Percentiles rank a stretch among this genome's conserved stretches.
Evolutionary conservation across 495 filamentous ascomycete species (phyloP).

Genomic region (Amphirosellinia nigrospora): DNA sequence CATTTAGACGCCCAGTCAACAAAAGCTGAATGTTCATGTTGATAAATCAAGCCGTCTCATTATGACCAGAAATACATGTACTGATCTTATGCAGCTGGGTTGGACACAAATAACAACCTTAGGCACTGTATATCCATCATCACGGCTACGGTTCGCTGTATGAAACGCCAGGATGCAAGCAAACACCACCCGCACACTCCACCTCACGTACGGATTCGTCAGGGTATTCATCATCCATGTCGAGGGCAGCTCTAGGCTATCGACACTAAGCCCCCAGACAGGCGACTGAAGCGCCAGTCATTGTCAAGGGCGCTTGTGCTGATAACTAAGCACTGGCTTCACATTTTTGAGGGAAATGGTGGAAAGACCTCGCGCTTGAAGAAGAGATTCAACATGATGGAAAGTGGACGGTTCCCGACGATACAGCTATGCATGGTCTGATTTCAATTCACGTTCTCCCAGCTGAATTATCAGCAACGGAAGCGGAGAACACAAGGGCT

Average conservation of each 20-base stretch:
- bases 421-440: background rate
- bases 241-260: conserved; percentile 10
- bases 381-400: background rate
- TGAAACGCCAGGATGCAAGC: conserved; percentile 25
- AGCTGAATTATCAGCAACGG: background rate
- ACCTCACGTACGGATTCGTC: conserved; percentile 16
- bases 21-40: background rate
- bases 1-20: background rate
- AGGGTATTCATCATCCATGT: conserved; percentile 13
- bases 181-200: conserved; percentile 17
- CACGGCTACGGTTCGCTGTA: conserved; percentile 22
- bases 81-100: background rate
- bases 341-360: background rate
- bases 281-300: conserved; percentile 9
- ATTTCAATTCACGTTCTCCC: background rate
- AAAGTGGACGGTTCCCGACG: conserved; percentile 7
- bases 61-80: background rate
- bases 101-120: too few relatives aligned
- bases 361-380: background rate
- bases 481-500: conserved; percentile 7
- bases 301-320: conserved; percentile 10
- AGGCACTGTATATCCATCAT: background rate
- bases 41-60: background rate
- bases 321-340: background rate
- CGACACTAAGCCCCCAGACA: background rate